These are phyloP conservation scores for Cucurbitaria berberidis DNA, from an alignment of 2,329 filamentous ascomycete species.

Conservation along the genomic window DNA sequence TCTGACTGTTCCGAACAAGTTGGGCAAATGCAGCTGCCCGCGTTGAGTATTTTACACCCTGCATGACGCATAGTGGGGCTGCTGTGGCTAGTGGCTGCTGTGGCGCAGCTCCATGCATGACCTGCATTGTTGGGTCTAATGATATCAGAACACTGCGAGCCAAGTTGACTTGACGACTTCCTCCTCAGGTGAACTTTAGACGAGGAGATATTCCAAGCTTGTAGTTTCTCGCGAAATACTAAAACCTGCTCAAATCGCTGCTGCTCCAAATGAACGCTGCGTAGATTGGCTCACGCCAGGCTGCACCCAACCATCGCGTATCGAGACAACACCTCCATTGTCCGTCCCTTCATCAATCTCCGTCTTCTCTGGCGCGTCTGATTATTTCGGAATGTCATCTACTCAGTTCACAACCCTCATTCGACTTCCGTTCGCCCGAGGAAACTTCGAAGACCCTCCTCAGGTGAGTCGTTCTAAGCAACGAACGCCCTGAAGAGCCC, in stretches of 20 bases:
- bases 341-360: not conserved
- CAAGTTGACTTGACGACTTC: not conserved
- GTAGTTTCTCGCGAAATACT: not conserved
- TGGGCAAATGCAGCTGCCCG: constrained; percentile 8
- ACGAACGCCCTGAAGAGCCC: constrained; percentile 1
- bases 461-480: constrained; percentile 65
- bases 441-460: constrained; percentile 88
- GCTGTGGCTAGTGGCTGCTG: constrained; percentile 4
- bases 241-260: not conserved
- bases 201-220: not conserved
- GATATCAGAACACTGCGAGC: not conserved
- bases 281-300: constrained; percentile 21
- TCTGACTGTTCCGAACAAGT: constrained; percentile 14
- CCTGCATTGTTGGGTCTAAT: not conserved
- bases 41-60: constrained; percentile 27
- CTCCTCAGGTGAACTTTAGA: not conserved
- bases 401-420: constrained; percentile 75
- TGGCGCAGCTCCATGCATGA: not conserved
- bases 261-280: not conserved
- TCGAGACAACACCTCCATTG: constrained; percentile 12
- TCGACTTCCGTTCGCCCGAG: constrained; percentile 84
- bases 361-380: not conserved
- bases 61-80: constrained; percentile 24
- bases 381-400: constrained; percentile 28
- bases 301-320: constrained; percentile 11